Conservation (phyloP, 2,329 filamentous ascomycete species). For the Penicillium corylophilum region DNA sequence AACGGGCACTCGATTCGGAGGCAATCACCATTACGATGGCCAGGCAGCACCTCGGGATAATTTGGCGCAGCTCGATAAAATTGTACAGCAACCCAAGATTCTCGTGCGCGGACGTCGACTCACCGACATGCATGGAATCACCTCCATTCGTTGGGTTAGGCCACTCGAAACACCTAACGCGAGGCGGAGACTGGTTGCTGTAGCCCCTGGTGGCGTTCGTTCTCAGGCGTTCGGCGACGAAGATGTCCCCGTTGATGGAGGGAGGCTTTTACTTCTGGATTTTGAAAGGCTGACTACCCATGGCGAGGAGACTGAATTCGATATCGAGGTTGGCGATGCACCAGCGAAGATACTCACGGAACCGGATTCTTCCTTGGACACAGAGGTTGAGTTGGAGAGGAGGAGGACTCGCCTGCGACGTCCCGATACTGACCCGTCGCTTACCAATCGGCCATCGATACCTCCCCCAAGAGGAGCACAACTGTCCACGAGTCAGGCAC, state of each 20-base stretch:
- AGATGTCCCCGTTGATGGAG: conserved; percentile 74
- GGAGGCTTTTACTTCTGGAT: conserved; percentile 69
- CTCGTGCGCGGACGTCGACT: conserved; percentile 68
- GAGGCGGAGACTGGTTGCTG: conserved; percentile 59
- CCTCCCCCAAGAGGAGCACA: conserved; percentile 23
- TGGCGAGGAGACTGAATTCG: conserved; percentile 59
- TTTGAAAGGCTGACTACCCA: conserved; percentile 64
- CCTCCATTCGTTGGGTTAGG: conserved; percentile 70
- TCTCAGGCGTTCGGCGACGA: conserved; percentile 66
- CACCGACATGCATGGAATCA: conserved; percentile 64
- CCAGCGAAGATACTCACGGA: conserved; percentile 70
- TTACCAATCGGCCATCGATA: conserved; percentile 18
- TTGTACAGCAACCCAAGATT: conserved; percentile 57
- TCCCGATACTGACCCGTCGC: conserved; percentile 47
- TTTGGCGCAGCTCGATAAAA: conserved; percentile 34
- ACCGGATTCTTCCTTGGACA: conserved; percentile 70
- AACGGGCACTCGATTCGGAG: conserved; percentile 13
- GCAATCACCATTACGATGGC: conserved; percentile 16
- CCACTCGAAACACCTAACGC: conserved; percentile 47
- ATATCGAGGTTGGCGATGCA: conserved; percentile 71
- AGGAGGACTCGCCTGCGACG: conserved; percentile 67
- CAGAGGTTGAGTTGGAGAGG: conserved; percentile 76
- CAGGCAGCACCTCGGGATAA: conserved; percentile 21
- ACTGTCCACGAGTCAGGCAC: conserved; percentile 23
- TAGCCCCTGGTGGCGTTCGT: conserved; percentile 67